Conservation (phyloP, 2,329 filamentous ascomycete species). For the Cercospora canescens region DNA sequence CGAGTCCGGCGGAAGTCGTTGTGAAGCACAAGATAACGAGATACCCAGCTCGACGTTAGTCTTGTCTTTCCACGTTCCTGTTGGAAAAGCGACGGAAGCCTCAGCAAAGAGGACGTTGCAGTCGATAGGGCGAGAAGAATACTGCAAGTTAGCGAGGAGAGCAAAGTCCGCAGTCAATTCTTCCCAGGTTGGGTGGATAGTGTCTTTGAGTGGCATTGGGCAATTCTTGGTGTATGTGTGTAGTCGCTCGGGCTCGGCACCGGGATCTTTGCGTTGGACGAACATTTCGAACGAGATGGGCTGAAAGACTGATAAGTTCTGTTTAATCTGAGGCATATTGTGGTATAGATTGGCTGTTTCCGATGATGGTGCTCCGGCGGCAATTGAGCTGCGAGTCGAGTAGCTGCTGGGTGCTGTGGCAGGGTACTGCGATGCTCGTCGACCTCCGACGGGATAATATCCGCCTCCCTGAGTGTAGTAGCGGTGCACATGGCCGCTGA, state of each 20-base stretch:
- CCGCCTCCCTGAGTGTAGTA: conserved; percentile 13
- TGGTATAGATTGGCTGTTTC: conserved; percentile 6
- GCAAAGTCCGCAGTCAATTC: conserved; percentile 37
- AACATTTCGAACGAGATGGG: conserved; percentile 43
- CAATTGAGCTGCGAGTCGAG: not conserved
- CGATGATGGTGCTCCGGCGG: not conserved
- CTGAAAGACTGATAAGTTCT: conserved; percentile 28
- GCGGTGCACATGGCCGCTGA: conserved; percentile 20
- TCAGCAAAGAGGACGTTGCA: conserved; percentile 44
- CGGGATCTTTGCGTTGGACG: conserved; percentile 36
- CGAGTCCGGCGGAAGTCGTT: conserved; percentile 22
- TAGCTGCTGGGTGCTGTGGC: conserved; percentile 14
- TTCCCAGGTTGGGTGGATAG: conserved; percentile 32
- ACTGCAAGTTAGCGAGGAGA: conserved; percentile 26
- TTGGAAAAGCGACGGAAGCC: conserved; percentile 44
- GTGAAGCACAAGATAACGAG: conserved; percentile 32
- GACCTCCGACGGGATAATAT: conserved; percentile 9
- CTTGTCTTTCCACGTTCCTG: conserved; percentile 37
- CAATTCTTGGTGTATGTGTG: conserved; percentile 43
- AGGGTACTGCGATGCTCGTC: conserved; percentile 26
- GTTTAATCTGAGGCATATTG: conserved; percentile 22
- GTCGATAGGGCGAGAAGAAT: conserved; percentile 27
- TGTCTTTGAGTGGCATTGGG: conserved; percentile 31
- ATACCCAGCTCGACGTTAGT: conserved; percentile 36
- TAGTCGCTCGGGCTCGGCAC: conserved; percentile 22